Percentiles rank a stretch among this genome's conserved stretches.
phyloP scores from a whole-genome alignment of 108 stramenopile species.

The Pseudonitzschia pungens region DNA sequence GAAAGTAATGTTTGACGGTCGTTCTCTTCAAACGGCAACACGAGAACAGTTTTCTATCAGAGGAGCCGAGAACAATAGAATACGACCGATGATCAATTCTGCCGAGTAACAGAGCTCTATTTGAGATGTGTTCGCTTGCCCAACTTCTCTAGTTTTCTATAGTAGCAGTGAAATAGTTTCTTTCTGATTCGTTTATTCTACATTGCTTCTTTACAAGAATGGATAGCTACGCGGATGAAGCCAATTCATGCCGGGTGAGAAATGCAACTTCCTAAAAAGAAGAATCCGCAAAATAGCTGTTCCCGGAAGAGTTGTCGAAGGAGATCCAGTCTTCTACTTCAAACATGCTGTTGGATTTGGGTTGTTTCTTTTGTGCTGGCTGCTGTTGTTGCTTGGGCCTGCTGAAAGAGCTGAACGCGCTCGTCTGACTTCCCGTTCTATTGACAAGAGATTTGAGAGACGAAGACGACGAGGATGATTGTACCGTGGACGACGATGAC shows the following conservation, averaged over 20 bases:
- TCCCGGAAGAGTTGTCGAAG: background rate
- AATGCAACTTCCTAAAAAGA: background rate
- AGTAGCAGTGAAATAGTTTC: no score
- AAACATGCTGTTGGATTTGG: background rate
- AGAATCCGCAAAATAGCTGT: background rate
- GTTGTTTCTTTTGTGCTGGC: background rate
- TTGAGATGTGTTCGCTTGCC: no score
- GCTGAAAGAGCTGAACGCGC: slow-evolving; percentile 1
- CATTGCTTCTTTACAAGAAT: background rate
- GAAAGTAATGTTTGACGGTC: no score
- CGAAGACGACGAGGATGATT: background rate
- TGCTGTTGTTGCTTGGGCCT: background rate
- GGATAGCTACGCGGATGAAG: background rate
- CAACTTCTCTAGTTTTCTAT: no score
- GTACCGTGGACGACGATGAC: background rate
- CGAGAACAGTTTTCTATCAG: no score
- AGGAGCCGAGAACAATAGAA: no score
- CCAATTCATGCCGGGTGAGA: background rate
- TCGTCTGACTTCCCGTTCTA: slow-evolving; percentile 3
- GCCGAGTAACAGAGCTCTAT: no score
- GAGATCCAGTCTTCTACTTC: slow-evolving; percentile 16
- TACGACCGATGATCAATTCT: no score
- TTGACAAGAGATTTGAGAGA: slow-evolving; percentile 2
- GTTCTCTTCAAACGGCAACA: no score
- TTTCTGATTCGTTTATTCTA: no score